Percentiles rank a stretch among this genome's conserved stretches.
Evolutionary conservation across 139 green algal species (phyloP).

Genomic region (Tetraselmis chui): DNA sequence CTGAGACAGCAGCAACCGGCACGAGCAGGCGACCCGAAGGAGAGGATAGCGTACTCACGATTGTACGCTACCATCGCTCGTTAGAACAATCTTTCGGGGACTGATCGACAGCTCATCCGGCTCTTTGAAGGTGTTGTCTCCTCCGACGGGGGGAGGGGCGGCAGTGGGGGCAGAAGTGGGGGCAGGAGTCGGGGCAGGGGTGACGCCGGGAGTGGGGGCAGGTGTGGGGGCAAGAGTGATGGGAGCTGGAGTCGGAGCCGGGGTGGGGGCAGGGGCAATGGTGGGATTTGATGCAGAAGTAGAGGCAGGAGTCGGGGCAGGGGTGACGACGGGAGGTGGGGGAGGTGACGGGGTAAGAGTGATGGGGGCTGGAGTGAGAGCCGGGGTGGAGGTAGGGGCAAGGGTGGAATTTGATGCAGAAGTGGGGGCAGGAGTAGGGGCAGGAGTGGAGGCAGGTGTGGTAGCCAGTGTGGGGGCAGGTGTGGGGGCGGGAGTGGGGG

Average conservation of each 20-base stretch:
- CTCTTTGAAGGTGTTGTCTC: neutral
- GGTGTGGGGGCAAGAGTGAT: neutral
- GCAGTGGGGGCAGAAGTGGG: neutral
- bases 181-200: neutral
- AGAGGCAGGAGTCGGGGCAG: neutral
- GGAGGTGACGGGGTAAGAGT: too few species aligned
- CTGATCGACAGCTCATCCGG: neutral
- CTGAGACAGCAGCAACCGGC: too few species aligned
- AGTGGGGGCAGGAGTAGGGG: neutral
- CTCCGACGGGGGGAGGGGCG: too few species aligned
- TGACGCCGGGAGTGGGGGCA: neutral
- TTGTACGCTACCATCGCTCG: too few species aligned
- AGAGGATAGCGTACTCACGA: too few species aligned
- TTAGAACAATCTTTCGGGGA: too few species aligned
- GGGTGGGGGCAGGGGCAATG: neutral
- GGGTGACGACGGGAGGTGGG: neutral
- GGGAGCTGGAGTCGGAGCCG: neutral
- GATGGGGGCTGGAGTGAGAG: neutral
- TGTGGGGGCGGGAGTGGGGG: neutral
- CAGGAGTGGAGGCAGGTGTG: neutral
- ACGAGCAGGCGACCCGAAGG: too few species aligned
- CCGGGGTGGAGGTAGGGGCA: neutral
- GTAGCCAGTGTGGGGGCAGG: neutral
- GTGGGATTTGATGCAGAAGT: neutral
- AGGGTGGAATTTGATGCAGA: neutral